Base-by-base conservation (phyloP, 805 yeast species). In the Zygotorulaspora florentina region DNA sequence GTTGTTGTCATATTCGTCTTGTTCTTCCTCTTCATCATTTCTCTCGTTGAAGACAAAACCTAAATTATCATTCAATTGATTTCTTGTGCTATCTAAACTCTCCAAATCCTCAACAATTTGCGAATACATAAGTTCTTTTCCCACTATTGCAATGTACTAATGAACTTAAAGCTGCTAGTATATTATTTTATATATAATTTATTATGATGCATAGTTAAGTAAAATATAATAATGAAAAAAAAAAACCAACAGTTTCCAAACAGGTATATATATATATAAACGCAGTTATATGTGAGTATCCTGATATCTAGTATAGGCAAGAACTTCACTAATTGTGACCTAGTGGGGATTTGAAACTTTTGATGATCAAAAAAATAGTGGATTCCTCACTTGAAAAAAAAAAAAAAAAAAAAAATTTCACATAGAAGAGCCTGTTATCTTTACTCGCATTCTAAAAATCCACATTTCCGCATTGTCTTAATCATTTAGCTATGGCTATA, bases 41-140 rank as follows among this genome's bases (percentile, higher is more conserved):
- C 16, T 17, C 16, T n/a, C 16, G 20, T n/a, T 16, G 12, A 16
- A 33, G 13, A n/a, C 16, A 17, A 33, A 33, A 13, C 20, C 36
- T 33, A 33, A 33, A 35, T 25, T 27, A 25, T 27, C 25, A 34
- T 27, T 16, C 27, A 35, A 42, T 26, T 23, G 35, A 43, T 11
- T 10, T 17, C 10, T 15, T 31, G 31, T 12, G 12, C 20, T 28
- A 25, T 18, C 31, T n/a, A 18, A 35, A 23, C 10, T 29, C 9
- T 11, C 26, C 34, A 35, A 18, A 23, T 18, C 30, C 25, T 25
- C 40, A 26, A 37, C 30, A 37, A 37, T 37, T 23, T 25, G 16
- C 5, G 40, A 5, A 37, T 23, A 37, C 40, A 37, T 37, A 37
- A n/a, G 40, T 33, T 33, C 36, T 33, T 33, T 10, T n/a, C 12